A percentile compares a stretch with the other conserved stretches of the same genome.
Evolutionary conservation across 2,329 filamentous ascomycete species (phyloP).

Genomic region (Xylaria multiplex): DNA sequence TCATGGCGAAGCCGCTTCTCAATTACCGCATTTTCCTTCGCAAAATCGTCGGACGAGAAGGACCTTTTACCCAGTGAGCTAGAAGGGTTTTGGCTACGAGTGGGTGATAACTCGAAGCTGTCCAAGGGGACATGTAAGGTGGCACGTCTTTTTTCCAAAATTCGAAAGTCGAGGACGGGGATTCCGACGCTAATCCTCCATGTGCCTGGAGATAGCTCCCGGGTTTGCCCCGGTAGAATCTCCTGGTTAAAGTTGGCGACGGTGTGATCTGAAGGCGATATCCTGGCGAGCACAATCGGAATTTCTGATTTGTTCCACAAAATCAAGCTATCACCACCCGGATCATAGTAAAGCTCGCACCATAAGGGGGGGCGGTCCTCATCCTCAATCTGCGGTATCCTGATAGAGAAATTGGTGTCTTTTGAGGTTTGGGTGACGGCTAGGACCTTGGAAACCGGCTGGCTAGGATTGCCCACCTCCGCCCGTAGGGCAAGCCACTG

Average conservation of each 20-base stretch:
- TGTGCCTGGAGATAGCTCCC: conserved; percentile 63
- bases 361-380: conserved; percentile 62
- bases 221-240: conserved; percentile 57
- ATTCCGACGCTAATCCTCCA: conserved; percentile 65
- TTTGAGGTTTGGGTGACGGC: conserved; percentile 69
- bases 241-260: conserved; percentile 56
- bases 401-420: conserved; percentile 69
- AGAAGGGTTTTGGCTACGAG: conserved; percentile 49
- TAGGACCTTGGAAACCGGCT: conserved; percentile 65
- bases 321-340: conserved; percentile 67
- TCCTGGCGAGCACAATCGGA: conserved; percentile 60
- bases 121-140: conserved; percentile 50
- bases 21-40: conserved; percentile 45
- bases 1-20: conserved; percentile 56
- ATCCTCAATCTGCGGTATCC: conserved; percentile 60
- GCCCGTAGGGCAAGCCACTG: conserved; percentile 66
- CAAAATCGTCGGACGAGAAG: conserved; percentile 57
- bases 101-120: conserved; percentile 46
- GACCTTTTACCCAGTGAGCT: conserved; percentile 64
- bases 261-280: conserved; percentile 55
- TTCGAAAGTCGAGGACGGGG: conserved; percentile 66
- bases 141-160: conserved; percentile 64
- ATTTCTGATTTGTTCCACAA: conserved; percentile 65
- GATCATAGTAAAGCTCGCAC: conserved; percentile 70
- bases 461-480: conserved; percentile 61